Conservation (phyloP, 306 rosid species). For the Prinsepia uniflora region DNA sequence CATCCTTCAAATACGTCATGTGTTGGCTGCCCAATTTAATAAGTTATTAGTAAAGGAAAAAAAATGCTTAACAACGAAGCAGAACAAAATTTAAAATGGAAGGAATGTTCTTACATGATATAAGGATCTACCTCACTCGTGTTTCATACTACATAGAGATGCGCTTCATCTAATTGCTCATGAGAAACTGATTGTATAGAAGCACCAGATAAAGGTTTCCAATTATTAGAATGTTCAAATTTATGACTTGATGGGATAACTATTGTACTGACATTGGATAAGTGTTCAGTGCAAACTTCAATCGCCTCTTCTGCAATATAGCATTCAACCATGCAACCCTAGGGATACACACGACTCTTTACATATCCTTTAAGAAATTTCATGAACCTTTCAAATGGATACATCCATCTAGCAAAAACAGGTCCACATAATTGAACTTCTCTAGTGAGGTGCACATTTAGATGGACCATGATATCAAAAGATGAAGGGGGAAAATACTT, state of each 20-base stretch:
- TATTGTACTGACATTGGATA: background rate
- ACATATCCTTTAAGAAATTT: slow-evolving; percentile 1
- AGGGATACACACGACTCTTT: background rate
- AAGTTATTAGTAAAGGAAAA: background rate
- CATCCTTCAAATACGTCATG: background rate
- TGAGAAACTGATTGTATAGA: background rate
- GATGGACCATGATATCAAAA: background rate
- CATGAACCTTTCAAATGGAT: background rate
- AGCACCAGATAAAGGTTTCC: background rate
- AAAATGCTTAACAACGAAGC: too few species aligned
- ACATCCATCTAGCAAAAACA: background rate
- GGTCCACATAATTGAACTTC: background rate
- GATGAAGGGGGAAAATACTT: slow-evolving; percentile 1
- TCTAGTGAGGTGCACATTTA: background rate
- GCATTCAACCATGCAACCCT: background rate
- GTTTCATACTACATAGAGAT: background rate
- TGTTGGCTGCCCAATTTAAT: background rate
- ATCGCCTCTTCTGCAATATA: background rate
- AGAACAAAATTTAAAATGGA: too few species aligned
- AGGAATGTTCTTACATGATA: background rate
- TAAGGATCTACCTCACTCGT: background rate
- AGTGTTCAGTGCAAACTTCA: background rate
- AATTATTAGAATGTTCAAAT: background rate
- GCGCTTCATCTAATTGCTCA: background rate
- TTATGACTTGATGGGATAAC: background rate